Evolutionary conservation across 306 rosid genomes (phyloP), one percentile per base, ranked within the genome.

Genomic region (Sphenostylis stenocarpa): DNA sequence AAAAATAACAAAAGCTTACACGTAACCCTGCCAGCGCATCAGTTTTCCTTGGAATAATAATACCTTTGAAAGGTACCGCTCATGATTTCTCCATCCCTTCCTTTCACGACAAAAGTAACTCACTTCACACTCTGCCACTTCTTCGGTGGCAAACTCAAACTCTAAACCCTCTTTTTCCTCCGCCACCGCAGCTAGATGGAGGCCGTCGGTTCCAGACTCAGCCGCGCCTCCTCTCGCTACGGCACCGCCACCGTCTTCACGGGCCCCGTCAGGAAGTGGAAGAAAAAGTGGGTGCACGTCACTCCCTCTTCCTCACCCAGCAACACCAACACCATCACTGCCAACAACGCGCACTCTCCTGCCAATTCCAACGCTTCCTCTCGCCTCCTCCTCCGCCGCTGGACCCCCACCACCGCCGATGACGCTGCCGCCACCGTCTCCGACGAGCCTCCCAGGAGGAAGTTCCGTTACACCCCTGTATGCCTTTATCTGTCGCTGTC

Each of bases 401-500:
- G 99, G 99, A 96, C 98, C 12, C 98, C 99, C 2, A 75, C 87
- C 36, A 72, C 86, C 0, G 16, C 77, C 34, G 26, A 67, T 0
- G 84, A 58, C 57, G 58, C 11, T 78, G n/a, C 85, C 29, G 81
- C 17, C 14, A 29, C 52, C 23, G 39, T 36, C 19, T 70, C 87
- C 15, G 97, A 91, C 2, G 96, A 92, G 58, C 98, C 96, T 19
- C 99, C 99, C 9, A 76, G 87, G 80, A 88, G 97, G 77, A 96
- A 88, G 90, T 92, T 92, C 84, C 98, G 97, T 72, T 96, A 96
- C 80, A 91, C 97, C 44, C 98, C 99, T 56, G 99, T 96, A 83
- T 70, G 89, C 80, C 3, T 6, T n/a, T n/a, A n/a, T n/a, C n/a
- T n/a, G n/a, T n/a, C n/a, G n/a, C n/a, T n/a, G n/a, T n/a, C n/a